Evolutionary conservation across 1,284 basidiomycete genomes (phyloP).

Genomic region (Trichosporon ovoides): DNA sequence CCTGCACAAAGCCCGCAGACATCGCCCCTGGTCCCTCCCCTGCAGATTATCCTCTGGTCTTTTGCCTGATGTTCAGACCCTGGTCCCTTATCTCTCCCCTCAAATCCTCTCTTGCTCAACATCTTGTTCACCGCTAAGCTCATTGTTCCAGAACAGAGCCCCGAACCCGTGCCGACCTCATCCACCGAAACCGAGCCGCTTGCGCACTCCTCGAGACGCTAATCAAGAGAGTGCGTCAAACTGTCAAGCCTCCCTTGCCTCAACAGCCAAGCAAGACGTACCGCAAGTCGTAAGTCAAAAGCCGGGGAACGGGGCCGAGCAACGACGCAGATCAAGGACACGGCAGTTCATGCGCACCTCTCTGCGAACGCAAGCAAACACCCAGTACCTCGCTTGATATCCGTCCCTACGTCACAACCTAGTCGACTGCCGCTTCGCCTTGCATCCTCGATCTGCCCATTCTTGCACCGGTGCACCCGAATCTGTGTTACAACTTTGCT

Average conservation of each 20-base stretch:
- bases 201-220: conserved; percentile 1
- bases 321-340: not conserved
- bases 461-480: not conserved
- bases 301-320: not conserved
- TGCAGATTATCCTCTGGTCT: not conserved
- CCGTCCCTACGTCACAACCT: conserved; percentile 1
- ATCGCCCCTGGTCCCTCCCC: not conserved
- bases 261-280: not conserved
- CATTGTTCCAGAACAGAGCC: conserved; percentile 3
- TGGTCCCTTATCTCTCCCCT: conserved; percentile 3
- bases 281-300: not conserved
- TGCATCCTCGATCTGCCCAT: not conserved
- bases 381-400: not conserved
- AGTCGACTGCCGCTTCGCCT: not conserved
- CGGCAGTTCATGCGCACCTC: no score
- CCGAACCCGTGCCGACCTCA: conserved; percentile 1
- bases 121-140: not conserved
- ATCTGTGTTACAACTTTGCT: not conserved
- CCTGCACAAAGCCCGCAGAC: not conserved
- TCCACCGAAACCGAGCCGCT: conserved; percentile 3
- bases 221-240: conserved; percentile 4
- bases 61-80: not conserved
- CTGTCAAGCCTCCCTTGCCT: not conserved
- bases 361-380: not conserved
- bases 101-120: not conserved